Evolutionary conservation across 2,329 filamentous ascomycete species (phyloP), one percentile per base, ranked within the genome.

Genomic region (Cladobotryum protrusum): DNA sequence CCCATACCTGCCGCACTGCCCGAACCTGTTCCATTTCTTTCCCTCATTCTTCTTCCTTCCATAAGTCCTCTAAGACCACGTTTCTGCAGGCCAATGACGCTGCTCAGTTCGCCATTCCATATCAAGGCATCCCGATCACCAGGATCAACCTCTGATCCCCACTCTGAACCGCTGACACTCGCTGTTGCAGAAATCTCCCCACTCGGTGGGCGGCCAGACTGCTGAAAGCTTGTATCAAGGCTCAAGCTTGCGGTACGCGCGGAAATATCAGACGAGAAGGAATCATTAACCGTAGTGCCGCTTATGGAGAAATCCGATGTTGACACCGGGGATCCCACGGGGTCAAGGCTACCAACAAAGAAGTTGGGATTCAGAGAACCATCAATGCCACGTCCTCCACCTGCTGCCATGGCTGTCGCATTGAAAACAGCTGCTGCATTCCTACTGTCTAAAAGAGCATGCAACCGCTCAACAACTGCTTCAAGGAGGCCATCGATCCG

Each of bases 341-440:
- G 67, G 34, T 78, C 76, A 19, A 73, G 58, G 60, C 72, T 71
- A 6, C 75, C 69, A 5, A 81, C 74, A 59, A 79, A 82, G 64
- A 77, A 82, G 60, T 83, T 83, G 50, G 82, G 82, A 59, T 83
- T 82, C 29, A 83, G 68, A 1, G 72, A 75, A 35, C 77, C 88
- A 47, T 86, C 84, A 24, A 92, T 88, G 43, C 88, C 87, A 43
- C 90, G 82, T 0, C 93, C 93, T 20, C 93, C 91, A 11, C 93
- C 93, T 1, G 93, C 93, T 1, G 91, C 93, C 93, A 97, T 97
- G 47, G 93, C 93, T 0, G 92, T 93, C 0, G 93, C 93, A 57
- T 99, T 99, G 75, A 99, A 99, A 0, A 99, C 91, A 5, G 93
- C 93, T 0, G 93, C 93, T 0, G 93, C 92, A 58, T 97, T 99